These are phyloP conservation scores for Teunomyces aglyptinius DNA, from an alignment of 805 yeast species.

Conservation along the genomic window DNA sequence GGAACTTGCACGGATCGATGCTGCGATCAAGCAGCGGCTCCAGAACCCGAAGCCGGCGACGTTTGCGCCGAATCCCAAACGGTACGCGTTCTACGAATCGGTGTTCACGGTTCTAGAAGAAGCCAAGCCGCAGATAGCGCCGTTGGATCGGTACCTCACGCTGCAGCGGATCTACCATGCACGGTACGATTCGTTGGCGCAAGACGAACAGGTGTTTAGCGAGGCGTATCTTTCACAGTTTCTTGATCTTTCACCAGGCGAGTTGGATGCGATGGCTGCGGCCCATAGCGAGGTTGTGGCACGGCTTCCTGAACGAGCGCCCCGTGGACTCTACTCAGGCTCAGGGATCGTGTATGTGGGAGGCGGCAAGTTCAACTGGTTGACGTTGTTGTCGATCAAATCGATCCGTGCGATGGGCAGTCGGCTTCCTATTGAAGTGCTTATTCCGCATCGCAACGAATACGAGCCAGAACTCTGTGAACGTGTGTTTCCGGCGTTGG, in stretches of 20 bases:
- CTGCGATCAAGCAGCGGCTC: background rate
- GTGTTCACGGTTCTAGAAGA: conserved; percentile 42
- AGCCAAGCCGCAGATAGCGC: conserved; percentile 45
- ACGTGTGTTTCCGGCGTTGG: conserved; percentile 35
- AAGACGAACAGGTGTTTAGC: conserved; percentile 38
- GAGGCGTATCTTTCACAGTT: conserved; percentile 53
- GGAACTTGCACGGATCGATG: conserved; percentile 1
- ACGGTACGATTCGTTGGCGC: conserved; percentile 36
- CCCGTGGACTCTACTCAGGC: conserved; percentile 37
- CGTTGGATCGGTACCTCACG: conserved; percentile 43
- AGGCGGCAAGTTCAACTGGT: conserved; percentile 76
- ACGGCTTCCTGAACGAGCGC: conserved; percentile 42
- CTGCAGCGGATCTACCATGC: conserved; percentile 54
- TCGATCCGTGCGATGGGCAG: conserved; percentile 67
- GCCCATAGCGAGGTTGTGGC: conserved; percentile 49
- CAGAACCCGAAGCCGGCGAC: background rate
- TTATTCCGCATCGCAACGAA: conserved; percentile 68
- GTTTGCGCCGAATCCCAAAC: conserved; percentile 9
- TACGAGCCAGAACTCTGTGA: conserved; percentile 62
- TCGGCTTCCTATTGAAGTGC: conserved; percentile 74
- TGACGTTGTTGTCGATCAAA: conserved; percentile 62
- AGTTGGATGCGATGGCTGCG: conserved; percentile 41
- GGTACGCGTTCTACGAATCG: conserved; percentile 40
- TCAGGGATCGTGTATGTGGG: conserved; percentile 71
- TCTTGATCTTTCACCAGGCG: conserved; percentile 43